A percentile compares a stretch with the other conserved stretches of the same genome.
phyloP scores from a whole-genome alignment of 257 asterid species.

The Cinchona pubescens region DNA sequence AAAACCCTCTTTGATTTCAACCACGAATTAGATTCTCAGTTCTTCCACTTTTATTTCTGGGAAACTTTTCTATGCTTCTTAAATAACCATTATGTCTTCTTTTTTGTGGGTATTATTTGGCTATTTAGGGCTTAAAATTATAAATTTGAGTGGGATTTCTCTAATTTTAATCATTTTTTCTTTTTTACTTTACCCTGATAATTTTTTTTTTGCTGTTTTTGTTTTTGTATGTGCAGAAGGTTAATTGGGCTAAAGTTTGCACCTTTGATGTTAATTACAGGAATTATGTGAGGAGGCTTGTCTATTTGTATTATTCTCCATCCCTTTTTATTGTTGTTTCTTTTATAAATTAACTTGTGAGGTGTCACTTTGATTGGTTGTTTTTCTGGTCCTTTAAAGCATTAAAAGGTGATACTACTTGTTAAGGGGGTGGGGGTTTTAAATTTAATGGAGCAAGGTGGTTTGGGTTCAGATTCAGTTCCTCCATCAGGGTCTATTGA shows the following conservation, averaged over 20 bases:
- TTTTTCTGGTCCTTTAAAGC: constrained; percentile 5
- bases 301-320: neutral
- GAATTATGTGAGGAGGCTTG: constrained; percentile 4
- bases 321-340: neutral
- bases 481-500: constrained; percentile 51
- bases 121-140: constrained; percentile 30
- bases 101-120: constrained; percentile 8
- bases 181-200: neutral
- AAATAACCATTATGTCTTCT: neutral
- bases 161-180: constrained; percentile 1
- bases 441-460: constrained; percentile 66
- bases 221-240: constrained; percentile 43
- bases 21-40: neutral
- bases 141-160: constrained; percentile 37
- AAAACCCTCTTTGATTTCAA: neutral
- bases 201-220: constrained; percentile 8
- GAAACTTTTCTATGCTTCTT: neutral
- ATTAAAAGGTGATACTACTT: constrained; percentile 5
- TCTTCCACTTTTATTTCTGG: constrained; percentile 7
- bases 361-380: neutral
- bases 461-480: constrained; percentile 44
- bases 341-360: neutral
- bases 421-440: neutral
- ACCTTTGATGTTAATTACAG: constrained; percentile 9
- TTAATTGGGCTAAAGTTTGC: constrained; percentile 18